Percentiles rank a stretch among this genome's conserved stretches.
These are phyloP conservation scores for Ophiostoma triangulosporum DNA, from an alignment of 2,329 filamentous ascomycete species.

Conservation along the genomic window DNA sequence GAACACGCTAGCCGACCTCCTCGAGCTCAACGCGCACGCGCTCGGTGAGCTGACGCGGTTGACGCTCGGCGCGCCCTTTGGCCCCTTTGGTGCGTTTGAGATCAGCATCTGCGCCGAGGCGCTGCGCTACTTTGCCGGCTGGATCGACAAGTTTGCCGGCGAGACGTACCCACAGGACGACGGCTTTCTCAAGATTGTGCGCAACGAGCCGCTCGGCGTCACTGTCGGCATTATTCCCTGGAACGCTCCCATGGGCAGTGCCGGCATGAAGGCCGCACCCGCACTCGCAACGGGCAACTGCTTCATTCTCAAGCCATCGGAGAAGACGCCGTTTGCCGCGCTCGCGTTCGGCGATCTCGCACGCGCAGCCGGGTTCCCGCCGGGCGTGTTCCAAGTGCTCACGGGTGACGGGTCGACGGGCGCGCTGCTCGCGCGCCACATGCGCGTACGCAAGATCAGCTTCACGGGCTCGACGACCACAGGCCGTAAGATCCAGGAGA, in stretches of 20 bases:
- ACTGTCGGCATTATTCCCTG: constrained; percentile 23
- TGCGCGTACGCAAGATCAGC: constrained; percentile 45
- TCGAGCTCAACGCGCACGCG: constrained; percentile 23
- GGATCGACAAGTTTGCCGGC: constrained; percentile 27
- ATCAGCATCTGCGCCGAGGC: constrained; percentile 33
- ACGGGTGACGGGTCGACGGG: constrained; percentile 24
- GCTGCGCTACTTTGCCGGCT: constrained; percentile 30
- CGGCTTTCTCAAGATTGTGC: constrained; percentile 29
- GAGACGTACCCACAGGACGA: constrained; percentile 30
- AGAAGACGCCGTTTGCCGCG: constrained; percentile 27
- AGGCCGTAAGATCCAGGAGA: constrained; percentile 48
- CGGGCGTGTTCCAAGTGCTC: constrained; percentile 29
- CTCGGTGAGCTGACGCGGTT: constrained; percentile 29
- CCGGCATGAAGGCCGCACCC: constrained; percentile 27
- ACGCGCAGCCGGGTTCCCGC: constrained; percentile 28
- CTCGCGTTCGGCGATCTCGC: constrained; percentile 24
- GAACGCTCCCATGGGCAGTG: constrained; percentile 25
- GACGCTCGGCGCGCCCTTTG: constrained; percentile 21
- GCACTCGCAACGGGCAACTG: constrained; percentile 29
- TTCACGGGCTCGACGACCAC: constrained; percentile 56
- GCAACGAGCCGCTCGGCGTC: constrained; percentile 23
- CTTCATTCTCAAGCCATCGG: constrained; percentile 29
- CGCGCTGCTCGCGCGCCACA: constrained; percentile 14
- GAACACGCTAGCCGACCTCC: constrained; percentile 29
- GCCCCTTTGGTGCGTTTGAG: constrained; percentile 30